Percentiles rank a stretch among this genome's conserved stretches.
Conservation (phyloP, 2,329 filamentous ascomycete genomes). For the Arthrobotrys sphaeroides region DNA sequence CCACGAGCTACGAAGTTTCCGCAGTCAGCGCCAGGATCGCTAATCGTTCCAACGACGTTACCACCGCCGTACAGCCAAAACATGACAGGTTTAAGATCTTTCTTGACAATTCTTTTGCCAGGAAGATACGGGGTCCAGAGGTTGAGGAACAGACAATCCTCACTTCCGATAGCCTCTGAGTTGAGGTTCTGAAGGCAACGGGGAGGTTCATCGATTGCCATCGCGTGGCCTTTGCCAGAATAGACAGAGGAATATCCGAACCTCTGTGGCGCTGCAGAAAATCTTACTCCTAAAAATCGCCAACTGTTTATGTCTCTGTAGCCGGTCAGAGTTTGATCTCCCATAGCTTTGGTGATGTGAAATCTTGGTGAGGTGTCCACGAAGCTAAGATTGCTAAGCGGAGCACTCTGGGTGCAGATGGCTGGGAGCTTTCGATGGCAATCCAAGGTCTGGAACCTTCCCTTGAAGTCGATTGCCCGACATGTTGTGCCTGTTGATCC, state of each 20-base stretch:
- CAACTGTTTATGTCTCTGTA: constrained; percentile 65
- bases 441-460: constrained; percentile 55
- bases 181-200: constrained; percentile 62
- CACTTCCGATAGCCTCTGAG: constrained; percentile 61
- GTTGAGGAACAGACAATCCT: constrained; percentile 66
- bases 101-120: constrained; percentile 46
- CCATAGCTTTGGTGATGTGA: constrained; percentile 61
- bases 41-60: constrained; percentile 61
- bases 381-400: constrained; percentile 60
- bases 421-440: constrained; percentile 58
- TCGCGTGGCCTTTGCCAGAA: constrained; percentile 59
- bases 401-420: constrained; percentile 63
- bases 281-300: constrained; percentile 66
- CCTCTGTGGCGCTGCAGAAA: constrained; percentile 63
- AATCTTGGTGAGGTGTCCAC: constrained; percentile 60
- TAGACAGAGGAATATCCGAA: constrained; percentile 64
- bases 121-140: constrained; percentile 59
- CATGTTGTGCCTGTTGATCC: background rate
- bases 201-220: constrained; percentile 61
- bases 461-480: constrained; percentile 58
- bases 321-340: constrained; percentile 61
- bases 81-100: constrained; percentile 63
- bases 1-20: constrained; percentile 64
- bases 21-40: constrained; percentile 62
- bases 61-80: constrained; percentile 65